Percentiles rank a stretch among this genome's conserved stretches.
Evolutionary conservation across 768 basidiomycete genomes (phyloP).

Genomic region (Naganishia vishniacii): DNA sequence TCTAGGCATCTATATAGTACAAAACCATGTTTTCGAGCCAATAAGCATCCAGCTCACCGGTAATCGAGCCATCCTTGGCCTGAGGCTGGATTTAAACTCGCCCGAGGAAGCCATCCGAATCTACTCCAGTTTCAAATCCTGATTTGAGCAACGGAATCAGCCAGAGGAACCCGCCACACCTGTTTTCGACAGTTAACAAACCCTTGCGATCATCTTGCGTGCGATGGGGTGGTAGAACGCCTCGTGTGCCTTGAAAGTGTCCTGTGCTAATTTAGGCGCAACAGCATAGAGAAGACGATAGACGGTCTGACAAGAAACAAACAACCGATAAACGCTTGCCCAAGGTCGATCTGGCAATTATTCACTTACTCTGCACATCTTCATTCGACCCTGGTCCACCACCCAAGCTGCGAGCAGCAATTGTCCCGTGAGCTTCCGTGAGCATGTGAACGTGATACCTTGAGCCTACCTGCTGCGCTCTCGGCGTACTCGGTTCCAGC

Average conservation of each 20-base stretch:
- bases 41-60: no score
- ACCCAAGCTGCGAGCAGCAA: conserved; percentile 40
- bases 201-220: conserved; percentile 16
- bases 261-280: conserved; percentile 45
- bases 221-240: conserved; percentile 49
- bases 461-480: conserved; percentile 42
- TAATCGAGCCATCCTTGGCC: no score
- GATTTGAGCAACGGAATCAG: not conserved
- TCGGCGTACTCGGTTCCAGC: conserved; percentile 45
- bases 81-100: no score
- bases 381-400: conserved; percentile 47
- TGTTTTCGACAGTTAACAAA: not conserved
- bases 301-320: conserved; percentile 32
- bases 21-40: no score
- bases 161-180: no score
- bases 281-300: conserved; percentile 45
- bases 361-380: conserved; percentile 40
- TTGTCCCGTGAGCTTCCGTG: no score
- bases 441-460: not conserved
- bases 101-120: not conserved
- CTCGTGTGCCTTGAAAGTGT: conserved; percentile 47
- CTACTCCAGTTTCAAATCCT: conserved; percentile 13
- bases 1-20: no score
- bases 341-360: not conserved
- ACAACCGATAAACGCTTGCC: not conserved